Evolutionary conservation across 208 protist genomes (phyloP).

Genomic region (Strigomonas galati): DNA sequence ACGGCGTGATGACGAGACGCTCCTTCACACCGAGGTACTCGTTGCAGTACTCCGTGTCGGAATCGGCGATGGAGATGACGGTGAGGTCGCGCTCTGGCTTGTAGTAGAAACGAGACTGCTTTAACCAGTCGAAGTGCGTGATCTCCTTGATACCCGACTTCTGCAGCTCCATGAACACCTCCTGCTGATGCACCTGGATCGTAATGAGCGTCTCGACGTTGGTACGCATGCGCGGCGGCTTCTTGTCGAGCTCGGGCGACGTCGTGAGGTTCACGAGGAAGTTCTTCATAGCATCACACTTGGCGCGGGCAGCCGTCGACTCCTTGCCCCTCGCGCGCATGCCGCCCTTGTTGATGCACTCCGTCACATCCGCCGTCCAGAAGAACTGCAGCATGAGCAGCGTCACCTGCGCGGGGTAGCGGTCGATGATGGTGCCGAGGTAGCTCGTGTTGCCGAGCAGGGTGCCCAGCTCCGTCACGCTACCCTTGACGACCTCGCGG

Average conservation of each 20-base stretch:
- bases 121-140: conserved; percentile 94
- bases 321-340: conserved; percentile 81
- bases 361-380: conserved; percentile 95
- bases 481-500: conserved; percentile 85
- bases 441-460: conserved; percentile 83
- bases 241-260: conserved; percentile 81
- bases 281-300: conserved; percentile 90
- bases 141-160: conserved; percentile 85
- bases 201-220: conserved; percentile 96
- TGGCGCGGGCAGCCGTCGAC: conserved; percentile 62
- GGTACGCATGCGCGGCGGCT: conserved; percentile 88
- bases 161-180: conserved; percentile 92
- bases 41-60: conserved; percentile 94
- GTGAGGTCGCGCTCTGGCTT: conserved; percentile 86
- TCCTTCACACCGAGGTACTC: conserved; percentile 96
- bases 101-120: conserved; percentile 95
- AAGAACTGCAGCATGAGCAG: conserved; percentile 96
- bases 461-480: conserved; percentile 83
- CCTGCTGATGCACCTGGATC: conserved; percentile 95
- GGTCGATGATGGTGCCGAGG: conserved; percentile 90
- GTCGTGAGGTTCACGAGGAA: conserved; percentile 91
- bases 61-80: conserved; percentile 92
- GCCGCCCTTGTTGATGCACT: conserved; percentile 87
- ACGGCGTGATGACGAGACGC: conserved; percentile 92
- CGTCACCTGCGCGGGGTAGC: conserved; percentile 94